Percentiles rank a stretch among this genome's conserved stretches.
These are phyloP conservation scores for Fusarium liriodendri DNA, from an alignment of 2,329 filamentous ascomycete species.

Conservation along the genomic window DNA sequence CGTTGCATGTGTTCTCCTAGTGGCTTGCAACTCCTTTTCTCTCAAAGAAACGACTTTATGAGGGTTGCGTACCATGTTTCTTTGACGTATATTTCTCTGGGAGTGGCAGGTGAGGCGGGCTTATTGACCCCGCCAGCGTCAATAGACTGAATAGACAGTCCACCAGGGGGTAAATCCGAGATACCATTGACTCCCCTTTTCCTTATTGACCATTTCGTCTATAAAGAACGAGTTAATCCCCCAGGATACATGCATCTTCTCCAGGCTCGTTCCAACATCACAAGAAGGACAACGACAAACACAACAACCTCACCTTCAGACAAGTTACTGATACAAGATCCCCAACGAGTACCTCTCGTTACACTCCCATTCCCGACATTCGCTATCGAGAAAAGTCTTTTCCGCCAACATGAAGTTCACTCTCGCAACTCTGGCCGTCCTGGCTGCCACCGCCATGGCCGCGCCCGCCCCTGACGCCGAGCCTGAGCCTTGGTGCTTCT, in stretches of 20 bases:
- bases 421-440: conserved; percentile 39
- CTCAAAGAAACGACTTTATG: conserved; percentile 1
- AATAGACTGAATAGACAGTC: conserved; percentile 34
- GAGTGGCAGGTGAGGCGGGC: conserved; percentile 8
- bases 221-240: conserved; percentile 31
- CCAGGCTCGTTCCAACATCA: conserved; percentile 41
- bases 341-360: conserved; percentile 31
- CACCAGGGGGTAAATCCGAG: conserved; percentile 1
- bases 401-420: conserved; percentile 45
- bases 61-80: not conserved
- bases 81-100: conserved; percentile 6
- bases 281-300: conserved; percentile 28
- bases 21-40: conserved; percentile 11
- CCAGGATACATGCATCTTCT: conserved; percentile 14
- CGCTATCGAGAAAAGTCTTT: conserved; percentile 10
- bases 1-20: not conserved
- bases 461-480: conserved; percentile 9
- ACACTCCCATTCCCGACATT: conserved; percentile 11
- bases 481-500: conserved; percentile 9
- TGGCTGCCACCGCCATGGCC: conserved; percentile 30
- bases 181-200: not conserved
- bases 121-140: conserved; percentile 31
- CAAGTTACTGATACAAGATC: conserved; percentile 20
- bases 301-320: conserved; percentile 25
- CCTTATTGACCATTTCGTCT: conserved; percentile 6